Base-by-base conservation (phyloP, 2,329 filamentous ascomycete genomes). In the Fusarium temperatum region DNA sequence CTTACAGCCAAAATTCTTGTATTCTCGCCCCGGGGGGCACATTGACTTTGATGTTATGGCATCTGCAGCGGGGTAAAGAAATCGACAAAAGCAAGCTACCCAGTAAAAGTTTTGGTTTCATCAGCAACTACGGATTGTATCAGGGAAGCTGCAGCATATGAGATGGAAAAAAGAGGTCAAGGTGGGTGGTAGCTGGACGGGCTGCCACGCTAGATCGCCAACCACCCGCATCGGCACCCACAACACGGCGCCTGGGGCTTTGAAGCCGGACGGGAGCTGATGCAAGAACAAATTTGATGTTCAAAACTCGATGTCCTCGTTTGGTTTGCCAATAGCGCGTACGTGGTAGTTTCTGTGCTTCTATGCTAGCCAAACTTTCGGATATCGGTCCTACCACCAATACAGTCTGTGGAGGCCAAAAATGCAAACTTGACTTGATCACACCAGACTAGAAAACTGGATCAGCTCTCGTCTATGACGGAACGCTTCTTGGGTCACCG, bases 181-280 rank as follows among this genome's bases (percentile, higher is more conserved):
- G 54, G 66, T 67, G 67, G 54, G 63, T 64, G 55, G 57, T 50
- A 51, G 35, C 58, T 38, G 51, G 55, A 59, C 54, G 67, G 66
- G 61, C 72, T 75, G 58, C 72, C 72, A 75, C 72, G 72, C 72
- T 73, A 72, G 72, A 75, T 75, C 72, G 68, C 68, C 72, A 61
- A 66, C 69, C 68, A 70, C 66, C 69, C 63, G 45, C 62, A 67
- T 67, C 50, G 51, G 45, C 53, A 66, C 70, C 71, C 63, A 62
- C 60, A 67, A 61, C 64, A 63, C 55, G 45, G 41, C 48, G 53
- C 60, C 63, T 69, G 62, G 58, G 56, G 55, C 62, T 74, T 55
- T 71, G 48, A 51, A 63, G 39, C 69, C 44, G 39, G 47, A n/a
- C 63, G 50, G 54, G 45, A 66, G 51, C 50, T 60, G 68, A 68